Base-by-base conservation (phyloP, 805 yeast genomes). In the Lachancea dasiensis region DNA sequence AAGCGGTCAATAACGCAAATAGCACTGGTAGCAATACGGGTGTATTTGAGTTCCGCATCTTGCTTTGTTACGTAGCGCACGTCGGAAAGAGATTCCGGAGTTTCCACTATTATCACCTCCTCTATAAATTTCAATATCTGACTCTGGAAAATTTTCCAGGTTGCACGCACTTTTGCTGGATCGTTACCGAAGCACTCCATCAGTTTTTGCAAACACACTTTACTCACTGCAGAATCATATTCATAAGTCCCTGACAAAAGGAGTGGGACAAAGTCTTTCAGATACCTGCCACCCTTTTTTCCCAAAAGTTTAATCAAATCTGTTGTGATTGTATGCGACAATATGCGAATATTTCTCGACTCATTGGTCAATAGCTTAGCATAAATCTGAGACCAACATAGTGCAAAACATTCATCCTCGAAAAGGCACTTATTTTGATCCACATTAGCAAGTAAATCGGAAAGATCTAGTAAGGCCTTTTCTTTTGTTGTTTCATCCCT, bases 401-500 rank as follows among this genome's bases (percentile, higher is more conserved):
- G 69, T n/a, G 72, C 58, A 14, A 72, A 70, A 18, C 74, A 49
- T 37, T 79, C 83, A 44, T 80, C 79, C n/a, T 67, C 53, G 11
- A 65, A 48, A 14, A 43, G 19, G 4, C 49, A 42, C 22, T 39
- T 33, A 20, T 46, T 55, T 41, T 10, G 50, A 4, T 32, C 43
- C 10, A 33, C 23, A 14, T 47, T 34, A 4, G 51, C 54, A 3
- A 73, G 44, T 21, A 61, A 51, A 3, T 57, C 50, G 3, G 67
- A 49, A 21, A 81, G 54, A 28, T 83, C 94, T 5, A 47, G 54
- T 18, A 86, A 64, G 1, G 92, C 86, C 54, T 81, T 84, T 49
- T 86, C 95, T 52, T 79, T 83, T 0, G 97, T 90, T n/a, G 77
- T 79, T 5, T 80, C 72, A 51, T 87, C 95, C 52, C 82, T 75